Evolutionary conservation across 768 basidiomycete species (phyloP), one percentile per base, ranked within the genome.

Genomic region (Xerocomellus amylosporus): DNA sequence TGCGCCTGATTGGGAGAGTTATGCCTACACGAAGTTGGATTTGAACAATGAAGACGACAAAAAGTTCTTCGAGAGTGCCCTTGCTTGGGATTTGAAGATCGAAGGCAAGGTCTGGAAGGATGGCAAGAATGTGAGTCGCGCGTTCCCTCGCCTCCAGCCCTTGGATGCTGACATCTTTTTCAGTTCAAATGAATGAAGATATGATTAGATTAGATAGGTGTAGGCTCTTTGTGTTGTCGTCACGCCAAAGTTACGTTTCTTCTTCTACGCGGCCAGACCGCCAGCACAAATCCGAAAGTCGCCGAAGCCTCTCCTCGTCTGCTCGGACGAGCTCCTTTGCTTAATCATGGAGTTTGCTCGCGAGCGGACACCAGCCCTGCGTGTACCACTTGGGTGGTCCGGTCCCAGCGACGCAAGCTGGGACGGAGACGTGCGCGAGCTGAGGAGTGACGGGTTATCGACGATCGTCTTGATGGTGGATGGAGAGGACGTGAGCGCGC

Each of bases 1-100:
- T 53, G 93, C 92, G 1, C 93, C 95, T 36, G 94, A 96, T 74
- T 95, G 79, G 79, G 96, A 98, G 75, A 89, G 86, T 31, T 98
- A 98, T 76, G 63, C 67, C 2, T 98, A 83, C 79, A 84, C 76
- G 66, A 83, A 79, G 74, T 76, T 98, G 64, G 88, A 97, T 71
- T 72, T 93, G 44, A 74, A 73, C 46, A 87, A 87, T 55, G 77
- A 75, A 26, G 85, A 75, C 17, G 87, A 98, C 64, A 94, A 94
- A 79, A 78, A 78, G 56, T 95, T 89, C 84, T 94, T 98, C 68
- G 92, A 93, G 79, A 88, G 79, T 62, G 90, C 90, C 24, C 82
- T 96, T 62, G 90, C 93, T 45, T 98, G 96, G 96, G 93, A 96
- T 76, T 74, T 96, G 56, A 85, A 88, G 74, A 64, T 97, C 52